Evolutionary conservation across 2,329 filamentous ascomycete genomes (phyloP), one percentile per base, ranked within the genome.

Genomic region (Calonectria henricotiae): DNA sequence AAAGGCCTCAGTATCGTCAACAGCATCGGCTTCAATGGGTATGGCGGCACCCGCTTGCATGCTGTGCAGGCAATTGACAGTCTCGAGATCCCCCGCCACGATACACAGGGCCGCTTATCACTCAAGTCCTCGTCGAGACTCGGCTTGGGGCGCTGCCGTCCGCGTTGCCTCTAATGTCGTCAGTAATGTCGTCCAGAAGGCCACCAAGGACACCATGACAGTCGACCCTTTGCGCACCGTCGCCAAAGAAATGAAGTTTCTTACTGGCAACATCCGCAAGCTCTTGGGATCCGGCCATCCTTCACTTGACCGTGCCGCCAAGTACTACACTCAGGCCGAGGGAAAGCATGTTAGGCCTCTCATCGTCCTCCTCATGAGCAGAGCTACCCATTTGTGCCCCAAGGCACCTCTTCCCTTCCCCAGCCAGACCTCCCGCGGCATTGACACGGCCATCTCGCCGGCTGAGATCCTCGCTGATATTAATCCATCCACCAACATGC

Each of bases 291-390:
- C 95, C 0, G 96, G 96, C 6, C 96, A 99, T 80, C 96, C 96
- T 0, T 95, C 95, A 54, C 89, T 99, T 70, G 96, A 98, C 80
- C 95, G 94, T 47, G 96, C 95, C 32, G 95, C 96, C 63, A 99
- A 99, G 84, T 99, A 99, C 87, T 99, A 99, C 83, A 98, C 96
- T 25, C 93, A 96, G 79, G 94, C 94, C 70, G 95, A 98, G 86
- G 96, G 96, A 73, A 99, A 99, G 86, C 96, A 98, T 83, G 92
- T 99, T 76, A 92, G 96, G 75, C 96, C 96, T 35, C 90, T 98
- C 82, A 93, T 99, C 71, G 95, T 99, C 35, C 89, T 99, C 72
- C 91, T 99, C 78, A 98, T 99, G 96, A 96, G 95, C 72, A 90
- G 95, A 80, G 96, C 96, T 5, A 98, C 96, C 1, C 90, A 94